Evolutionary conservation across 768 basidiomycete genomes (phyloP).

Genomic region (Auricularia sp.): DNA sequence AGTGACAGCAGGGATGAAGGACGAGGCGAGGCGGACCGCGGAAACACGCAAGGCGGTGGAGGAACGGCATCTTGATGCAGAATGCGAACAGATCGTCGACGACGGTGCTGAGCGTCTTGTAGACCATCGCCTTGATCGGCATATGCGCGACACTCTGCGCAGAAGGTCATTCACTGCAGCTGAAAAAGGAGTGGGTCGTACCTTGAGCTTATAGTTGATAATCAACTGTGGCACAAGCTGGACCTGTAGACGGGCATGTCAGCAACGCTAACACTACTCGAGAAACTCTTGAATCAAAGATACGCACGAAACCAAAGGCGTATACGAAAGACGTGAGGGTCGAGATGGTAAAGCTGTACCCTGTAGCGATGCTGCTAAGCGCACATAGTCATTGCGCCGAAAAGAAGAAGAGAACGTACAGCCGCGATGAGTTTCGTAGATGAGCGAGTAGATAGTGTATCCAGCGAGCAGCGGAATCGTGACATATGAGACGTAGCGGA

Average conservation of each 20-base stretch:
- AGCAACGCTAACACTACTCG: conserved; percentile 1
- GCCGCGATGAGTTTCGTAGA: conserved; percentile 77
- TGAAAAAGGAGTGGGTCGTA: conserved; percentile 19
- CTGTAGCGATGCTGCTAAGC: neutral
- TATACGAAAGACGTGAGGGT: conserved; percentile 90
- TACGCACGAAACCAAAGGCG: conserved; percentile 95
- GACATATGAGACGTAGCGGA: conserved; percentile 88
- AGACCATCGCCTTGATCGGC: conserved; percentile 98
- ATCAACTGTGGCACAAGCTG: conserved; percentile 83
- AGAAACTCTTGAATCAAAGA: conserved; percentile 9
- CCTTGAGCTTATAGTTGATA: conserved; percentile 96
- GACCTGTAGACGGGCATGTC: conserved; percentile 12
- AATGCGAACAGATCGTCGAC: conserved; percentile 94
- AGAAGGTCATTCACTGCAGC: no score
- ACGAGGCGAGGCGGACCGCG: conserved; percentile 10
- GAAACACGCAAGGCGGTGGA: conserved; percentile 67
- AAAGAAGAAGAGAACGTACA: conserved; percentile 20
- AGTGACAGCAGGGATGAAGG: conserved; percentile 46
- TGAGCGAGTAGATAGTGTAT: conserved; percentile 71
- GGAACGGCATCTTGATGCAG: conserved; percentile 92
- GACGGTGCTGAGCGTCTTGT: conserved; percentile 82
- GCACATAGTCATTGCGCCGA: no score
- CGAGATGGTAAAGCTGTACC: conserved; percentile 94
- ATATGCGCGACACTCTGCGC: conserved; percentile 87
- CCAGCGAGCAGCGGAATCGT: conserved; percentile 70